Conservation (phyloP, 73 alveolate genomes). For the Tetrahymena thermophila region DNA sequence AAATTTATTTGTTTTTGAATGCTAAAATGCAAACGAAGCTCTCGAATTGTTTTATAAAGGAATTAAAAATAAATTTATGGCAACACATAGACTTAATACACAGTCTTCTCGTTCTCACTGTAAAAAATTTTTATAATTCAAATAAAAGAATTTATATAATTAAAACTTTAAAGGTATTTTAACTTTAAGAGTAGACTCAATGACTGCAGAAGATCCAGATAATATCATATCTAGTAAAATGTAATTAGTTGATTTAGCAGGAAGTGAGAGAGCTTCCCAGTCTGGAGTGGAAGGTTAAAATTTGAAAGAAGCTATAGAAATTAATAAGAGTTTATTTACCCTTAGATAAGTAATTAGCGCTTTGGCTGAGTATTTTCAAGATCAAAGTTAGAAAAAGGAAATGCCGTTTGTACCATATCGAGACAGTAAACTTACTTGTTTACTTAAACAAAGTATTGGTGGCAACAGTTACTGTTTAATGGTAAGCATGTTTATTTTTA, state of each 20-base stretch:
- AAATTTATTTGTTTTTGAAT: constrained; percentile 64
- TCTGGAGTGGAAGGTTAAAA: constrained; percentile 87
- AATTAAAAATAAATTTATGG: constrained; percentile 84
- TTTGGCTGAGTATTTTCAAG: constrained; percentile 70
- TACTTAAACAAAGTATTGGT: constrained; percentile 88
- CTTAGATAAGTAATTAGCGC: constrained; percentile 90
- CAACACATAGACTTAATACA: constrained; percentile 84
- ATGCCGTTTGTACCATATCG: constrained; percentile 70
- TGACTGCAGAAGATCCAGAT: constrained; percentile 66
- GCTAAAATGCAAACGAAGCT: constrained; percentile 64
- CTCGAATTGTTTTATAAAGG: constrained; percentile 67
- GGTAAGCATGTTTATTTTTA: constrained; percentile 12
- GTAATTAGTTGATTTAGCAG: constrained; percentile 95
- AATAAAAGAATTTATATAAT: background rate
- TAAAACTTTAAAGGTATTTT: constrained; percentile 32
- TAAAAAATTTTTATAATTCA: background rate
- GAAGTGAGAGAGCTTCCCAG: constrained; percentile 84
- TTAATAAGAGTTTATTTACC: constrained; percentile 87
- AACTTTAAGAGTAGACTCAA: constrained; percentile 76
- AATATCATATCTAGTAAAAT: constrained; percentile 69
- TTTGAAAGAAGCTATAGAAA: constrained; percentile 88
- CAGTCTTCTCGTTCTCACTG: constrained; percentile 91
- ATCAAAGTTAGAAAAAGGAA: constrained; percentile 40
- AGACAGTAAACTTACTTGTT: constrained; percentile 91
- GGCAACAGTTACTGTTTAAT: constrained; percentile 92